A percentile compares a stretch with the other conserved stretches of the same genome.
These are phyloP conservation scores for Trametes hirsuta DNA, from an alignment of 1,284 basidiomycete genomes.

Conservation along the genomic window DNA sequence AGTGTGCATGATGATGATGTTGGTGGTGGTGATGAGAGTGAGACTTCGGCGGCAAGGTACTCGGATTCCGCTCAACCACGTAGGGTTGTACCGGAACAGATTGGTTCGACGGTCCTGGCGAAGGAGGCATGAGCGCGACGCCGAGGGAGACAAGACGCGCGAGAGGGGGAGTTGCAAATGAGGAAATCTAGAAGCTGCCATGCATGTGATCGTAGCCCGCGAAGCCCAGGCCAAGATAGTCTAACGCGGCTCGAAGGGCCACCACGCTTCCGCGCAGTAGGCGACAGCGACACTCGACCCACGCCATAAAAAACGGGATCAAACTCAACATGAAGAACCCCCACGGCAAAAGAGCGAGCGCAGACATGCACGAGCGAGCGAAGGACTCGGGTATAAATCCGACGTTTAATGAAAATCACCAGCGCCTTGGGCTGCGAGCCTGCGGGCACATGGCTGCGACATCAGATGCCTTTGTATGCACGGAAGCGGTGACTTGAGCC, in stretches of 20 bases:
- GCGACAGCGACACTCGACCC: neutral
- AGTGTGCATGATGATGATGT: conserved; percentile 19
- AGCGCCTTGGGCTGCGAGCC: neutral
- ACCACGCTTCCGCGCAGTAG: neutral
- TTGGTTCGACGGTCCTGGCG: conserved; percentile 8
- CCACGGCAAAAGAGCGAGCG: no score
- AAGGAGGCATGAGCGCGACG: neutral
- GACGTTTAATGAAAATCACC: neutral
- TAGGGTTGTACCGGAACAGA: conserved; percentile 21
- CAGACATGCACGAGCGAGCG: no score
- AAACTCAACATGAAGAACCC: no score
- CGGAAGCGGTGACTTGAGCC: neutral
- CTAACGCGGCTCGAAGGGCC: conserved; percentile 10
- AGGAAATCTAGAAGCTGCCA: conserved; percentile 18
- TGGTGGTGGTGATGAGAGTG: conserved; percentile 19
- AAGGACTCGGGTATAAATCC: neutral
- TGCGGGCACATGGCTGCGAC: neutral
- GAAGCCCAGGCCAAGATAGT: conserved; percentile 9
- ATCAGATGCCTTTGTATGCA: conserved; percentile 10
- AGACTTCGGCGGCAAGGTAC: conserved; percentile 11
- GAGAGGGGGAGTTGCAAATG: neutral
- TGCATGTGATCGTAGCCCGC: conserved; percentile 12
- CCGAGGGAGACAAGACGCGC: neutral
- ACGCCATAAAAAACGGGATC: neutral
- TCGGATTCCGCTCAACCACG: conserved; percentile 20